Evolutionary conservation across 805 yeast species (phyloP).

Genomic region (Teunomyces tritomae): DNA sequence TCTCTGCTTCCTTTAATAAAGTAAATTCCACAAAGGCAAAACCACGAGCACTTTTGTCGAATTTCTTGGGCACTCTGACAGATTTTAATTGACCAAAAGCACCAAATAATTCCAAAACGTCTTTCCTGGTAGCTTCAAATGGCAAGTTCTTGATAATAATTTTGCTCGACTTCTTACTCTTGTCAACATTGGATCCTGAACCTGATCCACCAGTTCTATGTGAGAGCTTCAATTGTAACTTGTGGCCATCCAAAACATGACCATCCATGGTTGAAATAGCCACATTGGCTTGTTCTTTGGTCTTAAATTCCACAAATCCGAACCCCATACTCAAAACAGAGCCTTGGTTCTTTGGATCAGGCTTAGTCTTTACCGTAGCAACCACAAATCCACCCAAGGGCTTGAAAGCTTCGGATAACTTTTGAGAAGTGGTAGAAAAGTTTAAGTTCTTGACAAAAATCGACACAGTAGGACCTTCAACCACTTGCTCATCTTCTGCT

Average conservation of each 20-base stretch:
- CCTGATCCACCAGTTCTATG: slow-evolving; percentile 58
- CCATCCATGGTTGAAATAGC: slow-evolving; percentile 78
- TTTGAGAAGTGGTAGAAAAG: slow-evolving; percentile 67
- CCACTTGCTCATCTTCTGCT: slow-evolving; percentile 38
- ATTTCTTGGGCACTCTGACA: slow-evolving; percentile 93
- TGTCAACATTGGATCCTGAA: slow-evolving; percentile 17
- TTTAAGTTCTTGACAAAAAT: slow-evolving; percentile 90
- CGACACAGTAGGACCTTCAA: slow-evolving; percentile 78
- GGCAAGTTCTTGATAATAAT: slow-evolving; percentile 95
- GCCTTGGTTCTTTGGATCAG: slow-evolving; percentile 73
- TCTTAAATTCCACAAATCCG: slow-evolving; percentile 89
- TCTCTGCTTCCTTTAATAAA: slow-evolving; percentile 83
- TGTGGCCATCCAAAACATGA: slow-evolving; percentile 81
- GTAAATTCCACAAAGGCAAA: slow-evolving; percentile 95
- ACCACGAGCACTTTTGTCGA: slow-evolving; percentile 93
- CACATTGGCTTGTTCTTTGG: slow-evolving; percentile 71
- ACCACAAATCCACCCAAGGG: slow-evolving; percentile 74
- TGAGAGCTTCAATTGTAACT: slow-evolving; percentile 82
- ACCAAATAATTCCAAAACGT: slow-evolving; percentile 87
- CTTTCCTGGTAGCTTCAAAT: slow-evolving; percentile 91
- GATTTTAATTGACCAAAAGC: slow-evolving; percentile 94
- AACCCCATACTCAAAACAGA: slow-evolving; percentile 90
- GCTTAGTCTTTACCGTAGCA: slow-evolving; percentile 82
- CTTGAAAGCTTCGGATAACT: slow-evolving; percentile 60
- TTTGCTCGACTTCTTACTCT: slow-evolving; percentile 56